Base-by-base conservation (phyloP, 2,329 filamentous ascomycete genomes). In the Claviceps quebecensis region DNA sequence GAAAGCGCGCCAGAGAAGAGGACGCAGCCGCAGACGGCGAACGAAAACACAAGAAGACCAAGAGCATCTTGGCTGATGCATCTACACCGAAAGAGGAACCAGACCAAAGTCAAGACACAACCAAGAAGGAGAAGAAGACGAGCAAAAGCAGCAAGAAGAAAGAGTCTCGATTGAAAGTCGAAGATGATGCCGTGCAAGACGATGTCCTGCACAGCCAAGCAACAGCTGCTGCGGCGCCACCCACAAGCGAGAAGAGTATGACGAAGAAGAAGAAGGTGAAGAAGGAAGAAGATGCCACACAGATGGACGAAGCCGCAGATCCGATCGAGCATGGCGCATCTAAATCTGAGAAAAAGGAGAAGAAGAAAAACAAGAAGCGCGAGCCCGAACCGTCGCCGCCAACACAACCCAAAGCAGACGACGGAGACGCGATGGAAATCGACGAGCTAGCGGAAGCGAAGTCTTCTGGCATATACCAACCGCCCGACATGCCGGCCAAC, bases 11-110 rank as follows among this genome's bases (percentile, higher is more conserved):
- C 6, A 63, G 71, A 44, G 71, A 74, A 47, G 71, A 73, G 26
- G 70, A 74, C 40, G 17, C 29, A 5, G 59, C 57, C 7, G 65
- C 63, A 41, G 65, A 67, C 46, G 60, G 62, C 38, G 71, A 74
- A 54, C 69, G 70, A 59, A 73, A 72, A 61, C 67, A 72, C 58
- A 76, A 77, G 57, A 73, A 72, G 54, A 72, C 72, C 5, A 75
- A 73, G 62, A 72, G 66, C 67, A 69, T 69, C 61, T 69, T 60
- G 47, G 61, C 54, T 45, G 61, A 63, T 38, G 61, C 52, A 6
- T 36, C 26, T 23, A 48, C 49, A n/a, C 49, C 56, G 48, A 53
- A 57, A 53, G 50, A 57, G 50, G 52, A 58, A 44, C 54, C 56
- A 50, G 56, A 59, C 40, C 60, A 59, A 45, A 67, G 67, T 53